Conservation (phyloP, 441 rosid species). For the Syzygium malaccense region DNA sequence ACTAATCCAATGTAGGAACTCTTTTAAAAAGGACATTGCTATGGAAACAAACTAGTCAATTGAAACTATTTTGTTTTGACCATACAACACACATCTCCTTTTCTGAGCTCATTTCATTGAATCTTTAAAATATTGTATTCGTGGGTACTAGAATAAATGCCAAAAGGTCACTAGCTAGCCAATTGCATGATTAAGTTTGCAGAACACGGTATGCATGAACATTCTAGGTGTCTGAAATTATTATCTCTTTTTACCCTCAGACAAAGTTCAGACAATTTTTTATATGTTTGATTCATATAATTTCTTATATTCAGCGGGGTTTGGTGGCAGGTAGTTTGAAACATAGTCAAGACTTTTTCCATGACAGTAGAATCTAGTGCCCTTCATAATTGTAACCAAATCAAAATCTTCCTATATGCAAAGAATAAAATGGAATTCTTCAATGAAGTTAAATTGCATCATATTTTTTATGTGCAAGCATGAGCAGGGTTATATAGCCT, state of each 20-base stretch:
- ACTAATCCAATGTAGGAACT: neutral
- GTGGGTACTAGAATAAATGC: too few species aligned
- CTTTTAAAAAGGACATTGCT: neutral
- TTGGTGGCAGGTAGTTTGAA: slow-evolving; percentile 63
- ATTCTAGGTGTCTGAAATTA: neutral
- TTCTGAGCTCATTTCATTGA: neutral
- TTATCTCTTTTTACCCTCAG: neutral
- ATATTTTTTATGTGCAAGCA: neutral
- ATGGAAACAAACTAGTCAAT: neutral
- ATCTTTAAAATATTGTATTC: neutral
- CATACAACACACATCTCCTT: neutral
- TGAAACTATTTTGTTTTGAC: neutral
- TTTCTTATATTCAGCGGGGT: slow-evolving; percentile 42
- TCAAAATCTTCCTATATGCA: slow-evolving; percentile 57
- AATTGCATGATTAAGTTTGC: neutral
- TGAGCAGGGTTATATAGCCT: neutral
- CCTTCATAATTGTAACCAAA: slow-evolving; percentile 57
- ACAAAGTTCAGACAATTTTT: neutral
- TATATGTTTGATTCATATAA: slow-evolving; percentile 46
- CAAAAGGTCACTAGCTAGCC: too few species aligned
- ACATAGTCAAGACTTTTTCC: slow-evolving; percentile 39
- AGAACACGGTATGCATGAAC: neutral
- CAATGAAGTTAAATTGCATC: neutral
- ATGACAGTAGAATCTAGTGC: slow-evolving; percentile 56
- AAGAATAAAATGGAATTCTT: neutral